phyloP scores from a whole-genome alignment of 352 stramenopile genomes.

The Phytophthora boehmeriae region DNA sequence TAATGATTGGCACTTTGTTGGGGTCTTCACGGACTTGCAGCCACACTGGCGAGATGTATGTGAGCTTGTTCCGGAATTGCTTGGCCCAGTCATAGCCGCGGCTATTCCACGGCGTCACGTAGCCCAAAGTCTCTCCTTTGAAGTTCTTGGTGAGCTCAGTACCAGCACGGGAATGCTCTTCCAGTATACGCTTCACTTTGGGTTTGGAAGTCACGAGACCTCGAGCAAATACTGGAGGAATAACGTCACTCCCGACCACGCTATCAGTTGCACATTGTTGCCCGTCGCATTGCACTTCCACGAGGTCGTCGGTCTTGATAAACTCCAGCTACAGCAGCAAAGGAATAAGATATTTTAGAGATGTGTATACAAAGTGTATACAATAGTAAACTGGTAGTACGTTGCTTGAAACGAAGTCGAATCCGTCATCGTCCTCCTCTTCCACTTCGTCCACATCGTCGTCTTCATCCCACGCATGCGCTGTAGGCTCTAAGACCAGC shows the following conservation, averaged over 20 bases:
- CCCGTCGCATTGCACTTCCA: slow-evolving; percentile 44
- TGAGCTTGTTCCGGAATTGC: slow-evolving; percentile 74
- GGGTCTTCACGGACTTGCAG: slow-evolving; percentile 72
- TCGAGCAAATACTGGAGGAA: slow-evolving; percentile 47
- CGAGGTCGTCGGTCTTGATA: slow-evolving; percentile 25
- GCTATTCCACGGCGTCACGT: slow-evolving; percentile 85
- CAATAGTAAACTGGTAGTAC: slow-evolving; percentile 14
- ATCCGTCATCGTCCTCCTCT: slow-evolving; percentile 34
- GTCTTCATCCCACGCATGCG: slow-evolving; percentile 16
- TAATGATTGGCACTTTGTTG: slow-evolving; percentile 58
- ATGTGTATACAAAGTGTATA: neutral
- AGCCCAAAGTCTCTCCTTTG: slow-evolving; percentile 63
- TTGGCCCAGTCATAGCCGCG: slow-evolving; percentile 79
- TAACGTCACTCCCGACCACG: slow-evolving; percentile 1
- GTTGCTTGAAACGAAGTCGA: slow-evolving; percentile 42
- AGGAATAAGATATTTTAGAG: neutral
- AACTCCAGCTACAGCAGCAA: slow-evolving; percentile 30
- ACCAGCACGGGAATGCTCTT: slow-evolving; percentile 36
- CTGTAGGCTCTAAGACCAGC: slow-evolving; percentile 8
- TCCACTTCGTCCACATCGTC: slow-evolving; percentile 37
- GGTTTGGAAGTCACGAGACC: slow-evolving; percentile 61
- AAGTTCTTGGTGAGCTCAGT: slow-evolving; percentile 44
- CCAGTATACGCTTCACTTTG: slow-evolving; percentile 51
- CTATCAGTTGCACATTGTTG: slow-evolving; percentile 36
- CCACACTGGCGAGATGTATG: slow-evolving; percentile 83